Evolutionary conservation across 2,329 filamentous ascomycete species (phyloP).

Genomic region (Corynespora cassiicola): DNA sequence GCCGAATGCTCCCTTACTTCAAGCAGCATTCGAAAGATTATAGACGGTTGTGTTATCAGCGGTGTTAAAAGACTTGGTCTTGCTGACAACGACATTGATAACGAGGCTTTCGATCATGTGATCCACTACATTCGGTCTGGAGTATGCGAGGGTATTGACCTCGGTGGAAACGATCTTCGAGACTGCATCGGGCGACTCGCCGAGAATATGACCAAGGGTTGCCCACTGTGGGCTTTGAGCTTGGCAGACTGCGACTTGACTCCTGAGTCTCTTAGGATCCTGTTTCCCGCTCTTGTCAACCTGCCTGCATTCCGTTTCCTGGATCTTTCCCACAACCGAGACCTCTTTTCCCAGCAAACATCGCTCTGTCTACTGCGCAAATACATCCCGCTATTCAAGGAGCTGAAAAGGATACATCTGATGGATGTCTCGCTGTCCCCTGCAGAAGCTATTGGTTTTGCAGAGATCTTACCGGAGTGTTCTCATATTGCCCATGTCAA

Average conservation of each 20-base stretch:
- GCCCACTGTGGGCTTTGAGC: constrained; percentile 79
- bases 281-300: constrained; percentile 75
- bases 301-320: constrained; percentile 83
- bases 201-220: constrained; percentile 58
- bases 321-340: constrained; percentile 88
- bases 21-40: constrained; percentile 73
- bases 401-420: constrained; percentile 84
- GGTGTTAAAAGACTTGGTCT: constrained; percentile 81
- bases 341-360: constrained; percentile 79
- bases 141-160: constrained; percentile 84
- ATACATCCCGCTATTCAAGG: constrained; percentile 80
- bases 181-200: constrained; percentile 55
- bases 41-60: constrained; percentile 82
- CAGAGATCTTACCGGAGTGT: constrained; percentile 88
- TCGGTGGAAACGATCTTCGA: constrained; percentile 80
- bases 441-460: constrained; percentile 88
- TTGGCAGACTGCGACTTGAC: constrained; percentile 84
- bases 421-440: constrained; percentile 82
- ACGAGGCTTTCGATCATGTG: constrained; percentile 76
- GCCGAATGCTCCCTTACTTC: constrained; percentile 78
- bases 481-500: constrained; percentile 83
- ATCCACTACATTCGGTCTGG: constrained; percentile 77
- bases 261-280: constrained; percentile 72
- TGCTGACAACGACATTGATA: constrained; percentile 79
- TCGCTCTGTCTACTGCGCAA: constrained; percentile 77